These are phyloP conservation scores for Rubia yunnanensis DNA, from an alignment of 257 asterid species.

Conservation along the genomic window DNA sequence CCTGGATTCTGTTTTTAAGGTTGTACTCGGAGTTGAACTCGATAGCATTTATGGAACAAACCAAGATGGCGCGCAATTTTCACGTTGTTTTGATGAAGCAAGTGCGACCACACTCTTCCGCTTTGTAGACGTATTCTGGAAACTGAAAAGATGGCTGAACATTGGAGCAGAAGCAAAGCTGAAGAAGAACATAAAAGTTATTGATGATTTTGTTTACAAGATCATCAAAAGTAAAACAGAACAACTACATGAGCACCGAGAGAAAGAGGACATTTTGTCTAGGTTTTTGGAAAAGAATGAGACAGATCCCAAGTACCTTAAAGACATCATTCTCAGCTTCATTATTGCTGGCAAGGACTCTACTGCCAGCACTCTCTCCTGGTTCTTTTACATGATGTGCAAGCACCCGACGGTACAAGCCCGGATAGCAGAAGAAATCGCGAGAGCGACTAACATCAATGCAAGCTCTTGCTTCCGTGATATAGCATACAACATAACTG, in stretches of 20 bases:
- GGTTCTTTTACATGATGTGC: slow-evolving; percentile 72
- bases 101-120: slow-evolving; percentile 40
- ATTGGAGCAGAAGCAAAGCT: slow-evolving; percentile 53
- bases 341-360: slow-evolving; percentile 74
- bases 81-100: slow-evolving; percentile 54
- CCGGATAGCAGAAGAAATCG: slow-evolving; percentile 37
- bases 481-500: slow-evolving; percentile 36
- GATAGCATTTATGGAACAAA: slow-evolving; percentile 41
- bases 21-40: slow-evolving; percentile 58
- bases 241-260: slow-evolving; percentile 20
- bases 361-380: slow-evolving; percentile 58
- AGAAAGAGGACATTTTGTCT: slow-evolving; percentile 48
- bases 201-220: slow-evolving; percentile 42
- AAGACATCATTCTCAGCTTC: slow-evolving; percentile 62
- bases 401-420: slow-evolving; percentile 44
- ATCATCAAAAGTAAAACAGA: slow-evolving; percentile 42
- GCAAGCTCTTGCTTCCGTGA: slow-evolving; percentile 21
- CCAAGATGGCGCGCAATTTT: slow-evolving; percentile 35
- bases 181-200: slow-evolving; percentile 37
- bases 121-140: slow-evolving; percentile 50
- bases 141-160: slow-evolving; percentile 43
- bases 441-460: slow-evolving; percentile 20
- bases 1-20: slow-evolving; percentile 56
- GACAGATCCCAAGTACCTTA: slow-evolving; percentile 52
- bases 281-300: slow-evolving; percentile 50